These are phyloP conservation scores for Polyporus arcularius DNA, from an alignment of 768 basidiomycete species.

Conservation along the genomic window DNA sequence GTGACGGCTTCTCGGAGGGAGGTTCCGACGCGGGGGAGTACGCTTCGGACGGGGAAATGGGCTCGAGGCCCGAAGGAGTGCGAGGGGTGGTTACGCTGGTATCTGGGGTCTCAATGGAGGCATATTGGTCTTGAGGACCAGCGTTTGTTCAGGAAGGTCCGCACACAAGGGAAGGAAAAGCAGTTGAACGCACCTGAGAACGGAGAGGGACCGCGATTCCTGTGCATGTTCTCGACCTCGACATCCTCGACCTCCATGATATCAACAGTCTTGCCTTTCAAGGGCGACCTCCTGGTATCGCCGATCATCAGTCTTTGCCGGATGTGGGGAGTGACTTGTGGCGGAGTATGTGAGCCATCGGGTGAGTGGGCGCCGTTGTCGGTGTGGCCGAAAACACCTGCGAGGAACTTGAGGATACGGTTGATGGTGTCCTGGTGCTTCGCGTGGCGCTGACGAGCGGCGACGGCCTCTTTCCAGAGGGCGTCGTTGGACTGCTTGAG, in stretches of 20 bases:
- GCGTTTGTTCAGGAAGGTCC: not conserved
- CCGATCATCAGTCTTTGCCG: constrained; percentile 70
- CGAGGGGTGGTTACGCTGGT: constrained; percentile 40
- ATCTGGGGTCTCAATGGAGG: constrained; percentile 49
- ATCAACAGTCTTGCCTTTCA: constrained; percentile 38
- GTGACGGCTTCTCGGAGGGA: not conserved
- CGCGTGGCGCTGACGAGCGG: constrained; percentile 76
- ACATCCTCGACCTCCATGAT: constrained; percentile 44
- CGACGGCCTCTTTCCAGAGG: constrained; percentile 90
- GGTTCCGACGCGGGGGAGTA: constrained; percentile 15
- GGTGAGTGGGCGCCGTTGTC: constrained; percentile 38
- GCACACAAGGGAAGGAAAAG: not conserved
- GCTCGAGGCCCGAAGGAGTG: constrained; percentile 31
- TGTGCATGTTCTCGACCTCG: constrained; percentile 28
- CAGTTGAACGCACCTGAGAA: constrained; percentile 16
- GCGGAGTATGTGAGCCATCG: constrained; percentile 33
- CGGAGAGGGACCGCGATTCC: constrained; percentile 6
- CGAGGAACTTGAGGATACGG: constrained; percentile 91
- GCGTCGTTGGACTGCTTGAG: constrained; percentile 85
- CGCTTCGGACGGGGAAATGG: constrained; percentile 35
- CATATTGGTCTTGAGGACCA: constrained; percentile 38
- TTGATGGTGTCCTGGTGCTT: constrained; percentile 97
- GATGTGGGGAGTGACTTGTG: constrained; percentile 51
- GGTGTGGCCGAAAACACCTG: constrained; percentile 78
- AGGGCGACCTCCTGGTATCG: constrained; percentile 36